These are phyloP conservation scores for Priceomyces carsonii DNA, from an alignment of 805 yeast species.

Conservation along the genomic window DNA sequence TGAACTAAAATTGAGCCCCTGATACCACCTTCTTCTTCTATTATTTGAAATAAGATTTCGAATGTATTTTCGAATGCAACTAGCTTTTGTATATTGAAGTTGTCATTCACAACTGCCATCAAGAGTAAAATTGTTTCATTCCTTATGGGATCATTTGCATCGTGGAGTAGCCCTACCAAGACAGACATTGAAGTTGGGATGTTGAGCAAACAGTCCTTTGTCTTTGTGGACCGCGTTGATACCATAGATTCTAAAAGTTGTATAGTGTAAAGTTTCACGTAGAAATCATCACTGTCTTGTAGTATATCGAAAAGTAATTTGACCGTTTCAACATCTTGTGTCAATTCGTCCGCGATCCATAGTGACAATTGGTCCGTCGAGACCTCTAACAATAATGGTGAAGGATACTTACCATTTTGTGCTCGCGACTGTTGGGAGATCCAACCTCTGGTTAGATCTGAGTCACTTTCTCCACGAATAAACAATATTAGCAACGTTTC, in stretches of 20 bases:
- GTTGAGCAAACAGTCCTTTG: conserved; percentile 71
- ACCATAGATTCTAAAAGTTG: conserved; percentile 84
- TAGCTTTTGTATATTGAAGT: conserved; percentile 83
- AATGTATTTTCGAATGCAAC: conserved; percentile 95
- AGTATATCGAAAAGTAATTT: conserved; percentile 41
- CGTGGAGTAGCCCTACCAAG: conserved; percentile 55
- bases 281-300: conserved; percentile 62
- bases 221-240: conserved; percentile 68
- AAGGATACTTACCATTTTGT: conserved; percentile 77
- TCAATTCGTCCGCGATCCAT: conserved; percentile 94
- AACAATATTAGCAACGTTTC: conserved; percentile 85
- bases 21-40: conserved; percentile 85
- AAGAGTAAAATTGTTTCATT: conserved; percentile 85
- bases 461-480: conserved; percentile 63
- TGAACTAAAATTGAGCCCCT: conserved; percentile 88
- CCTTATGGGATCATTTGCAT: conserved; percentile 73
- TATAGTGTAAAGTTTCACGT: conserved; percentile 74
- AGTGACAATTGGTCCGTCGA: conserved; percentile 81
- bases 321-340: conserved; percentile 48
- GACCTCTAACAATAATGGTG: conserved; percentile 61
- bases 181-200: conserved; percentile 81
- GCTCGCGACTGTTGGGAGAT: conserved; percentile 71
- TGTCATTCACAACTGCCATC: conserved; percentile 78
- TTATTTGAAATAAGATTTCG: conserved; percentile 75
- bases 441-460: conserved; percentile 68